These are phyloP conservation scores for Scorias spongiosa DNA, from an alignment of 2,329 filamentous ascomycete species.

Conservation along the genomic window DNA sequence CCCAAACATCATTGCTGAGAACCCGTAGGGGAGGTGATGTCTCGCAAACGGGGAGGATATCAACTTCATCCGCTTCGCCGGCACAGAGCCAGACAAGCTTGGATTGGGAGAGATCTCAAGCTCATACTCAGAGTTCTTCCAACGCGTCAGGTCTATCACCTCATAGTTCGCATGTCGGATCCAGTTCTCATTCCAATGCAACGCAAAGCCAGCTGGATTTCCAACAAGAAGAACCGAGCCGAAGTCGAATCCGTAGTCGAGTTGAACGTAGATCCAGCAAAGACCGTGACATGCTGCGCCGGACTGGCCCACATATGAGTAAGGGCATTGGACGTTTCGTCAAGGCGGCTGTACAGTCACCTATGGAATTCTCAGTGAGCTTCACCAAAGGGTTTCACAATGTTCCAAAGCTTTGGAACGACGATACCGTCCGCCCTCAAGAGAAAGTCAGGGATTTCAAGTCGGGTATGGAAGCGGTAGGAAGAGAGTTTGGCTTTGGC, in stretches of 20 bases:
- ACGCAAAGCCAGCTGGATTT: slow-evolving; percentile 8
- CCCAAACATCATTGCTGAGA: neutral
- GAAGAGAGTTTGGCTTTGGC: slow-evolving; percentile 51
- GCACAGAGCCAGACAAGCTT: too few relatives aligned
- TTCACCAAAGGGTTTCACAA: slow-evolving; percentile 2
- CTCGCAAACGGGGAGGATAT: neutral
- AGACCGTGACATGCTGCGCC: slow-evolving; percentile 35
- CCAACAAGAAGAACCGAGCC: neutral
- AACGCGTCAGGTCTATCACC: slow-evolving; percentile 4
- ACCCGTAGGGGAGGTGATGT: neutral
- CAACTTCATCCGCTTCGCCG: neutral
- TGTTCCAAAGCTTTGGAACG: slow-evolving; percentile 2
- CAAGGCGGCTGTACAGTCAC: slow-evolving; percentile 1
- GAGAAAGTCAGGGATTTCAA: slow-evolving; percentile 1
- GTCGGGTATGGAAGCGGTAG: slow-evolving; percentile 1
- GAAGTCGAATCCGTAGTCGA: slow-evolving; percentile 28
- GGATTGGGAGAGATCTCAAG: neutral
- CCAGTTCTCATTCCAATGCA: slow-evolving; percentile 9
- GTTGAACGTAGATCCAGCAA: slow-evolving; percentile 38
- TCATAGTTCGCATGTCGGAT: slow-evolving; percentile 7
- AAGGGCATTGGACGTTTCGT: neutral
- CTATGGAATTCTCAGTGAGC: slow-evolving; percentile 2
- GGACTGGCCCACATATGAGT: too few relatives aligned
- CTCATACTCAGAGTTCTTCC: neutral
- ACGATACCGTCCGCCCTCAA: neutral